Base-by-base conservation (phyloP, 306 rosid species). In the Sesbania bispinosa region DNA sequence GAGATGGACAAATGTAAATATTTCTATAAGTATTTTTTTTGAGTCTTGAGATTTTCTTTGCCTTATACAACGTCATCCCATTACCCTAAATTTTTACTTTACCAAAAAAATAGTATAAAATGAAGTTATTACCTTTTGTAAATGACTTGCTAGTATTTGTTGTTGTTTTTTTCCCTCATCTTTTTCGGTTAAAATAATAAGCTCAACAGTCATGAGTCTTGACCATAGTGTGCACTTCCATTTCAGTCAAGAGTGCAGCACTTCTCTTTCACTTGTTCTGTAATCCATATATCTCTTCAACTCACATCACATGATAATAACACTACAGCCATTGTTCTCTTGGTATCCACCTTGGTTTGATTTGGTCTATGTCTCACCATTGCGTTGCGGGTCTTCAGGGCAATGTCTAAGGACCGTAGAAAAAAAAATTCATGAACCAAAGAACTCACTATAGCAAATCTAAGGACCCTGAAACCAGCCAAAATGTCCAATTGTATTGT, bases 381-480 rank as follows among this genome's bases (percentile, higher is more conserved):
- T 62, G 33, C 21, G 16, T 45, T 58, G 60, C 67, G 9, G 38
- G 67, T 76, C 61, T 67, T 76, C 2, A 8, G 63, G 69, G 46
- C 23, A 67, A 59, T 67, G 4, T 67, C 42, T 30, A 18, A 9
- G n/a, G 10, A 52, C 10, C 41, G 39, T 4, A 26, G 16, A 23
- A 43, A n/a, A n/a, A n/a, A n/a, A n/a, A 32, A 43, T 43, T 57
- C 21, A 75, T 42, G 6, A 21, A 43, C 27, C 0, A 4, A 23
- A 59, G 1, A 33, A 61, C 24, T 30, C n/a, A 36, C 10, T 50
- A 5, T 1, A 27, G 53, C 9, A 35, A 10, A 10, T 46, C 20
- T 11, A 74, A 8, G 42, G 46, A 29, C 5, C 26, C 57, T n/a
- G n/a, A 30, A 39, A 21, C 27, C 5, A n/a, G 50, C 58, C 6